Base-by-base conservation (phyloP, 352 stramenopile genomes). In the Globisporangium uncinulatum region DNA sequence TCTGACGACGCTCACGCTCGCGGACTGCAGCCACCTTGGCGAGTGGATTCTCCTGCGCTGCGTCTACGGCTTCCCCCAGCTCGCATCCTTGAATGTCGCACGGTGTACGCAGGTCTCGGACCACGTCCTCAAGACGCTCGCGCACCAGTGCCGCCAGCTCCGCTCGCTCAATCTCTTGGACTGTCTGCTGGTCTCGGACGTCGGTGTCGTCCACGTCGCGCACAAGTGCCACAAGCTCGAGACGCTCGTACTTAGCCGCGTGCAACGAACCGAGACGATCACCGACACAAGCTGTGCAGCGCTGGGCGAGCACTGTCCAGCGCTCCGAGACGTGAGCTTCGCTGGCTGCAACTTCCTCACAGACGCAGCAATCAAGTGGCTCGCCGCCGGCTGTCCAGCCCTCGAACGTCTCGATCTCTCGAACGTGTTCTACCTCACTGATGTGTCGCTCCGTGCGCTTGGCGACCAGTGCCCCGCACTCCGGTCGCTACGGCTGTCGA, bases 341-440 rank as follows among this genome's bases (percentile, higher is more conserved):
- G 73, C 74, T 2, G 90, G 94, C 0, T 97, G 85, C 59, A 83
- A 86, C 11, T 86, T 89, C 56, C 63, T 98, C 14, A 95, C 91
- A 0, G 92, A 98, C 55, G 90, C 85, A 5, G 92, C 92, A 0
- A 62, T 98, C 21, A 81, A 86, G 19, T 98, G 90, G 90, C 66
- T 98, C 24, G 77, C 74, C 0, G 74, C 78, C 6, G 84, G 86
- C 37, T 96, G 89, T n/a, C 59, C 68, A 6, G 63, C 76, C 6
- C 78, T 98, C 6, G 65, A 84, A 41, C 61, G 65, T n/a, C 59
- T 98, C 19, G 76, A 97, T 60, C 57, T 98, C 17, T 87, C 60
- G 11, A 83, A 87, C 24, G 88, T 87, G 34, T 79, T 77, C 42
- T 83, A 95, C 52, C 63, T 98, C 24, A 97, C 91, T 0, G 96